Conservation (phyloP, 2,329 filamentous ascomycete species). For the Ophiocordyceps camponoti-saundersi region DNA sequence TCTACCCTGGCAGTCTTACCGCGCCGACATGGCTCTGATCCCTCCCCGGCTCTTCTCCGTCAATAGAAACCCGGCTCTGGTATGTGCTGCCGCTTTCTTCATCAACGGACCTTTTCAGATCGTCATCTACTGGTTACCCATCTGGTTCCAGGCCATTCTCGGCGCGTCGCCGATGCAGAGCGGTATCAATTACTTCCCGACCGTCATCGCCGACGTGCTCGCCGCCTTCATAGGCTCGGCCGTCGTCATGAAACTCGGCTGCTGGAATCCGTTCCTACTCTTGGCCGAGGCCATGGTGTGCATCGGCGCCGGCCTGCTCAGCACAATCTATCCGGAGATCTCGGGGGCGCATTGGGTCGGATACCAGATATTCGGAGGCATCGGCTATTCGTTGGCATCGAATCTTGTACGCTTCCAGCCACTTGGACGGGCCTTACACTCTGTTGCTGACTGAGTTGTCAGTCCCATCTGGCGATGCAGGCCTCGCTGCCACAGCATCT, state of each 20-base stretch:
- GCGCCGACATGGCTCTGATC: conserved; percentile 24
- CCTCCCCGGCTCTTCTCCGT: conserved; percentile 27
- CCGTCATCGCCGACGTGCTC: conserved; percentile 29
- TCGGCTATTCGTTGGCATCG: no score
- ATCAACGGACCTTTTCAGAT: conserved; percentile 36
- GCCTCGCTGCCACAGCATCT: no score
- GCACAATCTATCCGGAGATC: not conserved
- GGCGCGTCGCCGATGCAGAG: conserved; percentile 32
- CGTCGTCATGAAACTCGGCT: conserved; percentile 29
- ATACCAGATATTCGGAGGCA: no score
- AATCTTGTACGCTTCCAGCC: no score
- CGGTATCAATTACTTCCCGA: conserved; percentile 36
- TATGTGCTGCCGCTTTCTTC: conserved; percentile 27
- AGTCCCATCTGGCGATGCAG: no score
- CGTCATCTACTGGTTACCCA: conserved; percentile 33
- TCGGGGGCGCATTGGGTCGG: conserved; percentile 30
- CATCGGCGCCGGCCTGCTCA: not conserved
- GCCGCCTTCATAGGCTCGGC: conserved; percentile 32
- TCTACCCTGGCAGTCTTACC: conserved; percentile 24
- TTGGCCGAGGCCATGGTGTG: not conserved
- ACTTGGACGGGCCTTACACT: no score
- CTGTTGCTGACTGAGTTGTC: no score
- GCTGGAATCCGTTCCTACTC: conserved; percentile 25
- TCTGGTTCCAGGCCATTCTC: conserved; percentile 37
- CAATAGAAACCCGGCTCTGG: conserved; percentile 22